Conservation (phyloP, 352 stramenopile genomes). For the Phytopythium montanum region DNA sequence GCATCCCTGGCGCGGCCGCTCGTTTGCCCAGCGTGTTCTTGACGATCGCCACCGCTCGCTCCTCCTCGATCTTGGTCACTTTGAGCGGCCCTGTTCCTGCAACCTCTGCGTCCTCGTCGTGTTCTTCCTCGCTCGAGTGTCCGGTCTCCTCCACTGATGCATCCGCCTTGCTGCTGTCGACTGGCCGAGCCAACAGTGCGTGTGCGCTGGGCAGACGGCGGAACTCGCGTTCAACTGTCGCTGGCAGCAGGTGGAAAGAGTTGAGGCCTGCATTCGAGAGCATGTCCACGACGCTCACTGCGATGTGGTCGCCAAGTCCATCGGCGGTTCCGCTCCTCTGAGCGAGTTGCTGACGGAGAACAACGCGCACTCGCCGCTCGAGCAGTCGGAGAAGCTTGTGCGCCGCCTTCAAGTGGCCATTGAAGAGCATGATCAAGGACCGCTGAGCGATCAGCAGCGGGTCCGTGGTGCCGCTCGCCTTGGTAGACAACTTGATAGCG, state of each 20-base stretch:
- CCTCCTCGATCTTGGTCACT: constrained; percentile 28
- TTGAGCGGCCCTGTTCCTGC: background rate
- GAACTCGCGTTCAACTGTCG: constrained; percentile 24
- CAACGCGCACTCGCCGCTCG: constrained; percentile 9
- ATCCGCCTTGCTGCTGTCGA: background rate
- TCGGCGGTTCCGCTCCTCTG: background rate
- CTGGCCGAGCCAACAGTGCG: background rate
- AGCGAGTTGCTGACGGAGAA: background rate
- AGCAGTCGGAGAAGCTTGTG: constrained; percentile 45
- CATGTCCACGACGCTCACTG: constrained; percentile 35
- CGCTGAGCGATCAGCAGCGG: constrained; percentile 39
- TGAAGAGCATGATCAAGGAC: constrained; percentile 48
- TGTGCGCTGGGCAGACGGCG: constrained; percentile 8
- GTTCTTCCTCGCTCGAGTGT: constrained; percentile 8
- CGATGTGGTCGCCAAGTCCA: background rate
- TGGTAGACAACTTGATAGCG: constrained; percentile 21
- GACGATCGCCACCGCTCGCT: constrained; percentile 32
- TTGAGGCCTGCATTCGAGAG: constrained; percentile 45
- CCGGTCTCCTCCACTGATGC: background rate
- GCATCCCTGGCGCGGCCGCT: background rate
- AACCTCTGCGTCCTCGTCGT: constrained; percentile 13
- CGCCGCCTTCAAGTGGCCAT: constrained; percentile 46
- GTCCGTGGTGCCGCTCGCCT: constrained; percentile 13
- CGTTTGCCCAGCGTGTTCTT: constrained; percentile 42
- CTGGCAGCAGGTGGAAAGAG: constrained; percentile 33